Evolutionary conservation across 768 basidiomycete genomes (phyloP).

Genomic region (Lentinula edodes): DNA sequence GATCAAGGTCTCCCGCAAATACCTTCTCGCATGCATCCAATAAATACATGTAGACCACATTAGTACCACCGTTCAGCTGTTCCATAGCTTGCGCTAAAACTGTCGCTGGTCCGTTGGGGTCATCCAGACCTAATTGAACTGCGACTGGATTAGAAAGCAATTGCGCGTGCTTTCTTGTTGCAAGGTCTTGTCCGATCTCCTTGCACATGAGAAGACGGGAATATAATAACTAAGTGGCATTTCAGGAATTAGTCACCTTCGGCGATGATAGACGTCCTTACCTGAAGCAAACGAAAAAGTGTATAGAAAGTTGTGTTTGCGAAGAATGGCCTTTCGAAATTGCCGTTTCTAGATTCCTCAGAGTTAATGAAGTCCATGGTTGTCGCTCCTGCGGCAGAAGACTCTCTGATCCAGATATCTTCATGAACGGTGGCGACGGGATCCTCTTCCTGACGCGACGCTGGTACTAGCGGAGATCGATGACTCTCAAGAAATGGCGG

Average conservation of each 20-base stretch:
- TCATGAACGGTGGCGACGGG: not conserved
- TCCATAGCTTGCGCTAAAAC: conserved; percentile 65
- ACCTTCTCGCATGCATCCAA: conserved; percentile 89
- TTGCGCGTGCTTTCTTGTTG: conserved; percentile 59
- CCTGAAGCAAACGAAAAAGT: conserved; percentile 84
- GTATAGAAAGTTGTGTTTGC: conserved; percentile 92
- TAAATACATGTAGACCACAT: conserved; percentile 83
- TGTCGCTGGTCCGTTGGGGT: conserved; percentile 70
- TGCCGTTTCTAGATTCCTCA: conserved; percentile 2
- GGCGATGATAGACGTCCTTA: conserved; percentile 22
- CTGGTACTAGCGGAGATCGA: conserved; percentile 23
- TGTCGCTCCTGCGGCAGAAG: not conserved
- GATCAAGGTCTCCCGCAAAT: conserved; percentile 91
- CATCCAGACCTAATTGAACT: conserved; percentile 78
- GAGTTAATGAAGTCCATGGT: not conserved
- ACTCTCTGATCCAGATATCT: conserved; percentile 7
- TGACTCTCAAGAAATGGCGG: conserved; percentile 26
- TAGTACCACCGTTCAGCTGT: conserved; percentile 44
- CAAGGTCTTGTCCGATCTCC: conserved; percentile 66
- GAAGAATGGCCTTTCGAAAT: conserved; percentile 58
- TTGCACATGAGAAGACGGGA: conserved; percentile 84
- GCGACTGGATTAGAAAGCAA: conserved; percentile 77
- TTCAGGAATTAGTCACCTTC: conserved; percentile 10
- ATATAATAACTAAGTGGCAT: conserved; percentile 67
- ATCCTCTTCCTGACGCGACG: conserved; percentile 9